These are phyloP conservation scores for Apiotrichum akiyoshidainum DNA, from an alignment of 1,284 basidiomycete species.

Conservation along the genomic window DNA sequence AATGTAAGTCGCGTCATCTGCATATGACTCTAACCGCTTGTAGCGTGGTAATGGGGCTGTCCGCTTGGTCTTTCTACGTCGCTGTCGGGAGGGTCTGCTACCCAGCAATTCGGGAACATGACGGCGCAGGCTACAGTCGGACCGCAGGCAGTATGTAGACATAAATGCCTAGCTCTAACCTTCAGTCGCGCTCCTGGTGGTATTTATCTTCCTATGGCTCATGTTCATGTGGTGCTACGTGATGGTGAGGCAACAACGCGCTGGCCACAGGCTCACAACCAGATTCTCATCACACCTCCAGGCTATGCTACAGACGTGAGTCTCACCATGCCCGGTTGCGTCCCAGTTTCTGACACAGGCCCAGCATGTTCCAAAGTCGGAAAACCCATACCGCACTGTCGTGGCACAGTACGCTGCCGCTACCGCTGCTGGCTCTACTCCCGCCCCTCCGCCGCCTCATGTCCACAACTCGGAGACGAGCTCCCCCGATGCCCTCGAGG, in stretches of 20 bases:
- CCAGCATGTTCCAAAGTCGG: background rate
- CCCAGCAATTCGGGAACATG: conserved; percentile 58
- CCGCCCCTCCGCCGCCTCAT: too few species aligned
- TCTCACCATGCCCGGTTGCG: conserved; percentile 8
- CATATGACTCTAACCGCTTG: background rate
- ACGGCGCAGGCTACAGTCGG: conserved; percentile 53
- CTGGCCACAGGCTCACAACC: background rate
- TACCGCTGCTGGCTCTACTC: too few species aligned
- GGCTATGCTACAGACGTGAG: conserved; percentile 67
- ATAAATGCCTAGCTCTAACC: background rate
- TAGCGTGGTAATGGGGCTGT: conserved; percentile 38
- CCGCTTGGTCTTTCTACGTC: conserved; percentile 59
- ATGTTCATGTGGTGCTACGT: conserved; percentile 70
- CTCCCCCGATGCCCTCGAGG: too few species aligned
- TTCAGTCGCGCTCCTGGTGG: conserved; percentile 60
- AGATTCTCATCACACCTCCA: conserved; percentile 63
- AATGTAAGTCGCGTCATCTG: conserved; percentile 20
- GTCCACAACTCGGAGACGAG: too few species aligned
- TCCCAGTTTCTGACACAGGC: background rate
- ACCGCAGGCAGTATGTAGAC: conserved; percentile 61
- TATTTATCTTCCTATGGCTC: conserved; percentile 61
- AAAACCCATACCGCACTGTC: too few species aligned
- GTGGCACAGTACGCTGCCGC: too few species aligned
- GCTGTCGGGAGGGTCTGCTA: conserved; percentile 65
- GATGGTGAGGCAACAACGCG: conserved; percentile 54